phyloP scores from a whole-genome alignment of 75 land plant genomes.

The Pseudotsuga menziesii region DNA sequence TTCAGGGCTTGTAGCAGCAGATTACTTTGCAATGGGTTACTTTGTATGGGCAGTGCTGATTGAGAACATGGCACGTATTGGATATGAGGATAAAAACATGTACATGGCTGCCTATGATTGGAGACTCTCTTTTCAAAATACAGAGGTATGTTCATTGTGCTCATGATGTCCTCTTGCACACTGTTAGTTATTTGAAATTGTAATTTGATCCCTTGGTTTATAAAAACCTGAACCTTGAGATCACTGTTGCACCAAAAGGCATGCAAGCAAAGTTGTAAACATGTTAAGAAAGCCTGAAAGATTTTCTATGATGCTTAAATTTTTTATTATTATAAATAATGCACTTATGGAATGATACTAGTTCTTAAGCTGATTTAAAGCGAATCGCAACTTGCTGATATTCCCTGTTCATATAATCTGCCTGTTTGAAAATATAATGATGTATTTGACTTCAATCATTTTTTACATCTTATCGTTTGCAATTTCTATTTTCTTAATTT shows the following conservation, averaged over 20 bases:
- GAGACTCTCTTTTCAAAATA: slow-evolving; percentile 80
- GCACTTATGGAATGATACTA: too few species aligned
- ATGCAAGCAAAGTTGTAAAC: too few species aligned
- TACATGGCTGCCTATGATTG: slow-evolving; percentile 87
- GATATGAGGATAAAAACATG: slow-evolving; percentile 75
- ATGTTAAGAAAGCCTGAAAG: too few species aligned
- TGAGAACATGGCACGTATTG: slow-evolving; percentile 71
- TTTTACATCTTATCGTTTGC: too few species aligned
- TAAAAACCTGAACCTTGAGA: neutral
- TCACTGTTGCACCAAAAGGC: neutral
- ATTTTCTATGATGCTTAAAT: too few species aligned
- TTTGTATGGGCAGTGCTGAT: slow-evolving; percentile 89
- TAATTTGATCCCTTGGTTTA: neutral
- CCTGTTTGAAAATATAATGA: too few species aligned
- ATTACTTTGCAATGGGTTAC: slow-evolving; percentile 78
- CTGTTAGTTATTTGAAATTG: neutral
- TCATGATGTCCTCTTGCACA: neutral
- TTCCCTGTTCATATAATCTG: too few species aligned
- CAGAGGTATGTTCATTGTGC: slow-evolving; percentile 51
- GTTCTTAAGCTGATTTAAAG: too few species aligned
- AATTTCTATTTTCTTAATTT: too few species aligned
- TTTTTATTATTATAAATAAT: too few species aligned
- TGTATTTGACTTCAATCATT: too few species aligned
- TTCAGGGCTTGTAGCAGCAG: slow-evolving; percentile 84
- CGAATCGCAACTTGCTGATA: too few species aligned